phyloP scores from a whole-genome alignment of 1,284 basidiomycete genomes.

The Takashimella tepidaria region DNA sequence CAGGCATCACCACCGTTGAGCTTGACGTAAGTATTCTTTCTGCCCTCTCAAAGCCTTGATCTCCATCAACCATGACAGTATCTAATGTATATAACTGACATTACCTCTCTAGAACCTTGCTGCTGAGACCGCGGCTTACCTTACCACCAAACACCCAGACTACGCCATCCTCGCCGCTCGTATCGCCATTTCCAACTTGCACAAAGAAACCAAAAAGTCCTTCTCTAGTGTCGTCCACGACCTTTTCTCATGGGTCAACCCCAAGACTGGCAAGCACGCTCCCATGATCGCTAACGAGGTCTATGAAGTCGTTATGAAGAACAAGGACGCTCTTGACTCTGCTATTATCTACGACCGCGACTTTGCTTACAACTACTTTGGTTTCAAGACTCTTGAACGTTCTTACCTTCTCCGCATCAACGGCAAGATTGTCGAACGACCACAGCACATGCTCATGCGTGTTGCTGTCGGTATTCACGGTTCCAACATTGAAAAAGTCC shows the following conservation, averaged over 20 bases:
- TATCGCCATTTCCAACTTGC: constrained; percentile 92
- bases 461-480: constrained; percentile 98
- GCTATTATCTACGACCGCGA: constrained; percentile 98
- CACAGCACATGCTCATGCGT: constrained; percentile 99
- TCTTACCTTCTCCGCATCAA: constrained; percentile 94
- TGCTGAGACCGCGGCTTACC: constrained; percentile 93
- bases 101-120: constrained; percentile 76
- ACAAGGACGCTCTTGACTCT: constrained; percentile 81
- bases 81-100: constrained; percentile 1
- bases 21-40: constrained; percentile 66
- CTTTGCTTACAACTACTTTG: constrained; percentile 96
- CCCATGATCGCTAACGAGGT: constrained; percentile 90
- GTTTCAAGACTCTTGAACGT: constrained; percentile 98
- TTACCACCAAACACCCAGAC: constrained; percentile 95
- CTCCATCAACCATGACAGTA: no score
- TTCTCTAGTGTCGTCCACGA: constrained; percentile 91
- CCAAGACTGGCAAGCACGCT: constrained; percentile 81
- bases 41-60: background rate
- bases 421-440: constrained; percentile 92
- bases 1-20: constrained; percentile 87
- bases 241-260: constrained; percentile 92
- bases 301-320: constrained; percentile 75
- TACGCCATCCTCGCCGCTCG: constrained; percentile 97
- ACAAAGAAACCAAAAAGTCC: constrained; percentile 98
- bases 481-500: constrained; percentile 75